Percentiles rank a stretch among this genome's conserved stretches.
These are phyloP conservation scores for Fomitiporia mediterranea DNA, from an alignment of 1,284 basidiomycete species.

Conservation along the genomic window DNA sequence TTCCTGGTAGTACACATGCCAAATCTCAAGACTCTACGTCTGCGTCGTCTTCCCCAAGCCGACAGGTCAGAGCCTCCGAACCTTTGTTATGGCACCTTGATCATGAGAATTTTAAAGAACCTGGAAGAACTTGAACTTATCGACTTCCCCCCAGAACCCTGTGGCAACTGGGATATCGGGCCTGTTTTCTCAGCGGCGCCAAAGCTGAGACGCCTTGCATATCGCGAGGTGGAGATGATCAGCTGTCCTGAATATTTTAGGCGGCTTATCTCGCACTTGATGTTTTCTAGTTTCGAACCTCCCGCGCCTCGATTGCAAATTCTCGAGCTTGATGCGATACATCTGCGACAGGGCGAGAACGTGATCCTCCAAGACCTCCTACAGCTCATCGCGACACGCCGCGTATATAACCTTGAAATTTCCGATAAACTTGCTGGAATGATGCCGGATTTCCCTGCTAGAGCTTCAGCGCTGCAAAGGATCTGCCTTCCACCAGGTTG, in stretches of 20 bases:
- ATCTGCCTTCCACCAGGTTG: neutral
- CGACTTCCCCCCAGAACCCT: neutral
- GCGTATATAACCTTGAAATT: neutral
- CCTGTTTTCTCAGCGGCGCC: neutral
- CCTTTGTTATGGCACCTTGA: neutral
- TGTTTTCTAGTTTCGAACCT: neutral
- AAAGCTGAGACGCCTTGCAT: neutral
- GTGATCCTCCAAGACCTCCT: neutral
- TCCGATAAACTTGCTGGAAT: too few species aligned
- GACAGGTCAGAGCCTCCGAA: neutral
- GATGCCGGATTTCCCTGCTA: too few species aligned
- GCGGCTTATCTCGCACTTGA: neutral
- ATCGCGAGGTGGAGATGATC: slow-evolving; percentile 2
- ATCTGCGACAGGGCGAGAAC: neutral
- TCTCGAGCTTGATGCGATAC: slow-evolving; percentile 1
- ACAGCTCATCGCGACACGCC: neutral
- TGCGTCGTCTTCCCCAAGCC: slow-evolving; percentile 1
- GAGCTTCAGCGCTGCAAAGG: neutral
- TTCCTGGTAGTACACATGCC: slow-evolving; percentile 4
- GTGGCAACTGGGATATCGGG: neutral
- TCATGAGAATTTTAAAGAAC: neutral
- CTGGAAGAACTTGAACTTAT: slow-evolving; percentile 5
- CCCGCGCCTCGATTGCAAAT: neutral
- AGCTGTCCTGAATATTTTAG: neutral
- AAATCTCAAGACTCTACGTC: neutral